Evolutionary conservation across 768 basidiomycete genomes (phyloP).

Genomic region (Mycena filopes): DNA sequence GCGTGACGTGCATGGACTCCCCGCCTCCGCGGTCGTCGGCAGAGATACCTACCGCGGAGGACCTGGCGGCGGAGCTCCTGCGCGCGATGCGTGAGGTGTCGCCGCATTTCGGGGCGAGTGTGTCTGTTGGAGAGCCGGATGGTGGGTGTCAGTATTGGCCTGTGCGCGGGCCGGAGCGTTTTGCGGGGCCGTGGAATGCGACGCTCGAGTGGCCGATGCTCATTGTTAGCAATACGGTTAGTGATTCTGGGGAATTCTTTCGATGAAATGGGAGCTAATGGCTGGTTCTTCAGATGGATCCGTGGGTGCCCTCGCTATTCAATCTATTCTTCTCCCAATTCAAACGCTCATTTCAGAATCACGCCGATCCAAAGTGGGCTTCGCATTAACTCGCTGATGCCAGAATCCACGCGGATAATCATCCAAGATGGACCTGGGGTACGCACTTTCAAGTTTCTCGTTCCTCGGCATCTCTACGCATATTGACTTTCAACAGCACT

Average conservation of each 20-base stretch:
- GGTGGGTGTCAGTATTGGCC: constrained; percentile 40
- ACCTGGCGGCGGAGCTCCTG: constrained; percentile 26
- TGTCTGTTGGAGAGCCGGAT: constrained; percentile 34
- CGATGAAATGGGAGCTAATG: neutral
- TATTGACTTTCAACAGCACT: constrained; percentile 9
- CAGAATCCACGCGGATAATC: constrained; percentile 28
- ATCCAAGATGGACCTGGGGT: constrained; percentile 32
- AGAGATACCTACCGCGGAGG: constrained; percentile 17
- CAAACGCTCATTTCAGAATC: constrained; percentile 26
- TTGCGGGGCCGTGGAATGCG: constrained; percentile 42
- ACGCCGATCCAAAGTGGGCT: constrained; percentile 38
- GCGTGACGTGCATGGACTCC: constrained; percentile 35
- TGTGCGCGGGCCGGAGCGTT: constrained; percentile 37
- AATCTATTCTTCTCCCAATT: neutral
- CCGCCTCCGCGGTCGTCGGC: constrained; percentile 19
- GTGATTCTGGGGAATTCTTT: neutral
- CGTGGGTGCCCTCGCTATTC: constrained; percentile 3
- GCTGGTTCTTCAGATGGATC: constrained; percentile 15
- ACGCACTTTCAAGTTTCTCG: neutral
- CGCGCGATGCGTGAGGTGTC: constrained; percentile 29
- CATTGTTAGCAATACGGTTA: constrained; percentile 39
- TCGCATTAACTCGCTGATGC: constrained; percentile 36
- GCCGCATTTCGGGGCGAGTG: constrained; percentile 37
- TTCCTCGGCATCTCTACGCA: neutral
- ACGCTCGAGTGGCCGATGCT: constrained; percentile 39